Conservation (phyloP, 345 rosid species). For the Bruguiera gymnorhiza region DNA sequence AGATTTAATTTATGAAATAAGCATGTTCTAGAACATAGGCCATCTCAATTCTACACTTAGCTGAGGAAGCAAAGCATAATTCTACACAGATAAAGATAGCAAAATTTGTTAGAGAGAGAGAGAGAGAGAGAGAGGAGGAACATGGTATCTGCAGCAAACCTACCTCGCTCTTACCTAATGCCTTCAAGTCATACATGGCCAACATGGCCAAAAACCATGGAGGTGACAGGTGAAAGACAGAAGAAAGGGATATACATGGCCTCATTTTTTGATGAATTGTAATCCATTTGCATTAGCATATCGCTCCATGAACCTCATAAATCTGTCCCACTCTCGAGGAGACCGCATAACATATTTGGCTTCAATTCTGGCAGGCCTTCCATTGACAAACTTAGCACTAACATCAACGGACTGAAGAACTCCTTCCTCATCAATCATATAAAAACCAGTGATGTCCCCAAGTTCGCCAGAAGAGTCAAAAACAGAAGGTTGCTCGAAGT, state of each 20-base stretch:
- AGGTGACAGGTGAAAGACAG: constrained; percentile 15
- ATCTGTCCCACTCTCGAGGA: constrained; percentile 91
- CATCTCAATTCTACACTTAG: constrained; percentile 7
- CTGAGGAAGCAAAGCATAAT: constrained; percentile 14
- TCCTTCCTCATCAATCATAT: constrained; percentile 96
- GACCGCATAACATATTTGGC: constrained; percentile 76
- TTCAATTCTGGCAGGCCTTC: constrained; percentile 81
- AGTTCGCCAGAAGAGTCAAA: constrained; percentile 83
- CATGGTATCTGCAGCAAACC: constrained; percentile 11
- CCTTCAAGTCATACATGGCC: constrained; percentile 10
- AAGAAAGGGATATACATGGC: constrained; percentile 25
- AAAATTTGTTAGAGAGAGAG: constrained; percentile 21
- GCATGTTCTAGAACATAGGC: background rate
- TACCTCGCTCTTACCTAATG: background rate
- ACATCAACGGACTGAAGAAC: constrained; percentile 89
- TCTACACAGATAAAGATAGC: constrained; percentile 5
- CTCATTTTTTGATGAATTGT: constrained; percentile 73
- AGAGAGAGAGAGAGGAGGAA: constrained; percentile 6
- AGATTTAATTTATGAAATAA: background rate
- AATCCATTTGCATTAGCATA: constrained; percentile 85
- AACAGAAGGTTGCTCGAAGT: constrained; percentile 81
- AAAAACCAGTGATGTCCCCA: constrained; percentile 91
- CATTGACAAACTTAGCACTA: constrained; percentile 83
- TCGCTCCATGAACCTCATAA: constrained; percentile 99
- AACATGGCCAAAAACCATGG: constrained; percentile 10